phyloP scores from a whole-genome alignment of 345 rosid species.

The Lepidium aucheri region DNA sequence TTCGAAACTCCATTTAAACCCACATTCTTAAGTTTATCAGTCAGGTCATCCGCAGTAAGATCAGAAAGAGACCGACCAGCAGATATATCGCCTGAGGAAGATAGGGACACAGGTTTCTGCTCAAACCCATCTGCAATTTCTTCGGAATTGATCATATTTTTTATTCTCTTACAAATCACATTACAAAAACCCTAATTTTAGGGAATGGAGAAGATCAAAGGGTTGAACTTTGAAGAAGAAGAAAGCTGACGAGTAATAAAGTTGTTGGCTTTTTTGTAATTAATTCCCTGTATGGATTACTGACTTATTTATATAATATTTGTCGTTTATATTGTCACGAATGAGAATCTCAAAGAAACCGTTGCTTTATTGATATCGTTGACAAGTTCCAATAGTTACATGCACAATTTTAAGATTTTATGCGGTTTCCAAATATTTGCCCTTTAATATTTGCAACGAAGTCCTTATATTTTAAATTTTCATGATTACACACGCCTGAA shows the following conservation, averaged over 20 bases:
- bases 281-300: background rate
- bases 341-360: conserved; percentile 18
- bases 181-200: conserved; percentile 22
- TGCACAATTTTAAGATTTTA: background rate
- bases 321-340: background rate
- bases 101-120: conserved; percentile 2
- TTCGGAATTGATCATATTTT: background rate
- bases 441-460: background rate
- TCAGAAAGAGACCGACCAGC: conserved; percentile 25
- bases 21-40: conserved; percentile 29
- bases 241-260: background rate
- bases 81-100: conserved; percentile 7
- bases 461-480: background rate
- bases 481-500: background rate
- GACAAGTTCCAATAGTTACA: conserved; percentile 9
- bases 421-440: background rate
- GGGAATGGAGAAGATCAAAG: conserved; percentile 17
- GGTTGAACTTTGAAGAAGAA: background rate
- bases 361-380: conserved; percentile 3
- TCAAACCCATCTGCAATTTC: background rate
- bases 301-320: background rate
- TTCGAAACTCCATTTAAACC: conserved; percentile 12
- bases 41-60: conserved; percentile 23
- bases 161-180: conserved; percentile 2
- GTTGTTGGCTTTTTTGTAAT: background rate